A percentile compares a stretch with the other conserved stretches of the same genome.
These are phyloP conservation scores for Strobilomyces dryophilus DNA, from an alignment of 768 basidiomycete genomes.

Conservation along the genomic window DNA sequence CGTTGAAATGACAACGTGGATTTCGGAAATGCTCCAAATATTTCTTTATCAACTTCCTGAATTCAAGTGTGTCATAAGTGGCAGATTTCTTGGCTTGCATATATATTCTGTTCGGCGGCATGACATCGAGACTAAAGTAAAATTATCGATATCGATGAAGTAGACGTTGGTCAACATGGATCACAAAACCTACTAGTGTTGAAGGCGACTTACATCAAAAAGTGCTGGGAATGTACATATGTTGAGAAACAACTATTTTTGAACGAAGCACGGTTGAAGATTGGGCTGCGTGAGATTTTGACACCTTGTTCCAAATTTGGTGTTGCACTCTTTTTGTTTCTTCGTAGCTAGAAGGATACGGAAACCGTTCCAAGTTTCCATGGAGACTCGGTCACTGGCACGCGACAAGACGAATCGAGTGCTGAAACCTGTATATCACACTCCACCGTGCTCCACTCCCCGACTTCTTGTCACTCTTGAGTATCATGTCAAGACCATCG, in stretches of 20 bases:
- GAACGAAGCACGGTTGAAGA: too few species aligned
- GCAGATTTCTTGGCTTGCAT: background rate
- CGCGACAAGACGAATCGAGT: background rate
- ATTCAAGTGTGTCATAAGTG: background rate
- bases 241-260: too few species aligned
- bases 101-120: background rate
- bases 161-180: background rate
- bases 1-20: background rate
- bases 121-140: too few species aligned
- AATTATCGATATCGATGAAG: too few species aligned
- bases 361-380: constrained; percentile 12
- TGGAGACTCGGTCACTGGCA: constrained; percentile 7
- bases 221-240: background rate
- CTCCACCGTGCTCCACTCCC: background rate
- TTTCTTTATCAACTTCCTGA: background rate
- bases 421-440: background rate
- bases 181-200: background rate
- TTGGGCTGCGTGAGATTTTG: too few species aligned
- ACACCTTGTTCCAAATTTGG: constrained; percentile 10
- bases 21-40: background rate
- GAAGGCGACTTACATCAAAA: background rate
- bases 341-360: too few species aligned
- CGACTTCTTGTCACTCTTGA: background rate
- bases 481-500: constrained; percentile 31
- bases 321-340: constrained; percentile 3